phyloP scores from a whole-genome alignment of 805 yeast species.

The Maudiozyma saulgeensis region DNA sequence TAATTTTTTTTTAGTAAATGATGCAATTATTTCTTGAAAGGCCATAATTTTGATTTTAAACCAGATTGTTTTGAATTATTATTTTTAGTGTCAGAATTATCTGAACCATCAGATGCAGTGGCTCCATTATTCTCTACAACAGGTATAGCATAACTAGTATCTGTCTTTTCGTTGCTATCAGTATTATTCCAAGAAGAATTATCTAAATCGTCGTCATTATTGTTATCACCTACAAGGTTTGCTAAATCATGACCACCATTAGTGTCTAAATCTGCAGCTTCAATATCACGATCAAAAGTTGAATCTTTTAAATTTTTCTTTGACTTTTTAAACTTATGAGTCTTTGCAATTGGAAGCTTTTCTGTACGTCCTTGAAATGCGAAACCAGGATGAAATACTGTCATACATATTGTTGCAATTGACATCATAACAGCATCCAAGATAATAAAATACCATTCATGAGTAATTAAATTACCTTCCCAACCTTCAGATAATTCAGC shows the following conservation, averaged over 20 bases:
- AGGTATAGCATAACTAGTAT: neutral
- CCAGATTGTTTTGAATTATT: neutral
- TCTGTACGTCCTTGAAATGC: slow-evolving; percentile 33
- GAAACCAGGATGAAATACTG: slow-evolving; percentile 56
- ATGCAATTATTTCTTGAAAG: neutral
- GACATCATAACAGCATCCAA: slow-evolving; percentile 57
- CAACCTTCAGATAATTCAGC: slow-evolving; percentile 59
- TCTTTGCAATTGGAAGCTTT: slow-evolving; percentile 18
- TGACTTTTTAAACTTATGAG: neutral
- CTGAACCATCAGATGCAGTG: neutral
- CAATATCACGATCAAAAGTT: neutral
- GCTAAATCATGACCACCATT: neutral
- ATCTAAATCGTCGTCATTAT: neutral
- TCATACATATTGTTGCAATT: slow-evolving; percentile 36
- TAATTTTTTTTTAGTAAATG: too few relatives aligned
- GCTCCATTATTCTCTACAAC: neutral
- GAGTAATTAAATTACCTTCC: slow-evolving; percentile 52
- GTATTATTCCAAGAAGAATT: neutral
- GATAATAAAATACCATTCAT: slow-evolving; percentile 49
- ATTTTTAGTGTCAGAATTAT: neutral
- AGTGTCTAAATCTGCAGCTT: neutral
- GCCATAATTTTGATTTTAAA: neutral
- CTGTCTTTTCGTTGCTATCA: neutral
- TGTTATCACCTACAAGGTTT: neutral
- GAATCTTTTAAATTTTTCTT: neutral